These are phyloP conservation scores for Lepiota brunneoincarnata DNA, from an alignment of 768 basidiomycete species.

Conservation along the genomic window DNA sequence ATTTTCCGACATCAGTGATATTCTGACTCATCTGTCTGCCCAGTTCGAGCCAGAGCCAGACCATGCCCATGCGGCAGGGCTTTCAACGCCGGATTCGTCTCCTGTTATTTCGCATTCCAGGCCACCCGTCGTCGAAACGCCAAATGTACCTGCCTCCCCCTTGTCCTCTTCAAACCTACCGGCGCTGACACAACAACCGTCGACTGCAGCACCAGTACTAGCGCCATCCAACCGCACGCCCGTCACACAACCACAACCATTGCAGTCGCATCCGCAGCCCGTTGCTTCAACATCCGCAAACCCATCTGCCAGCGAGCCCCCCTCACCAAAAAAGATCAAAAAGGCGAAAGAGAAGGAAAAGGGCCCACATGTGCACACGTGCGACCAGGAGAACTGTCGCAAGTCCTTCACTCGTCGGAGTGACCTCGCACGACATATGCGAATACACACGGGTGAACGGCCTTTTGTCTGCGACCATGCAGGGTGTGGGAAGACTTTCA, in stretches of 20 bases:
- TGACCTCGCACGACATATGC: conserved; percentile 80
- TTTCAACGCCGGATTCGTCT: conserved; percentile 44
- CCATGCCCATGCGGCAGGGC: conserved; percentile 36
- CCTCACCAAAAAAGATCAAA: conserved; percentile 31
- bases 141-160: conserved; percentile 15
- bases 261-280: conserved; percentile 30
- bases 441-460: conserved; percentile 89
- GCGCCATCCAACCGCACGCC: conserved; percentile 34
- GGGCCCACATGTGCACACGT: conserved; percentile 52
- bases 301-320: conserved; percentile 23
- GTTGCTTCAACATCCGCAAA: conserved; percentile 51
- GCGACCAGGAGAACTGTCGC: conserved; percentile 69
- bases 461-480: conserved; percentile 73
- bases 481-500: conserved; percentile 87
- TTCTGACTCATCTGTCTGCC: conserved; percentile 68
- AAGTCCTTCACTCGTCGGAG: conserved; percentile 84
- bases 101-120: conserved; percentile 47
- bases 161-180: conserved; percentile 13
- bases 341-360: conserved; percentile 44
- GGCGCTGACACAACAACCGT: conserved; percentile 7
- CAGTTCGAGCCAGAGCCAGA: conserved; percentile 62
- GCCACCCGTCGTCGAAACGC: conserved; percentile 23
- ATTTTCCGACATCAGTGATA: conserved; percentile 74
- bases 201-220: conserved; percentile 16
- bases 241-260: conserved; percentile 23